Percentiles rank a stretch among this genome's conserved stretches.
Conservation (phyloP, 148 eudicot species). For the Arbutus unedo region DNA sequence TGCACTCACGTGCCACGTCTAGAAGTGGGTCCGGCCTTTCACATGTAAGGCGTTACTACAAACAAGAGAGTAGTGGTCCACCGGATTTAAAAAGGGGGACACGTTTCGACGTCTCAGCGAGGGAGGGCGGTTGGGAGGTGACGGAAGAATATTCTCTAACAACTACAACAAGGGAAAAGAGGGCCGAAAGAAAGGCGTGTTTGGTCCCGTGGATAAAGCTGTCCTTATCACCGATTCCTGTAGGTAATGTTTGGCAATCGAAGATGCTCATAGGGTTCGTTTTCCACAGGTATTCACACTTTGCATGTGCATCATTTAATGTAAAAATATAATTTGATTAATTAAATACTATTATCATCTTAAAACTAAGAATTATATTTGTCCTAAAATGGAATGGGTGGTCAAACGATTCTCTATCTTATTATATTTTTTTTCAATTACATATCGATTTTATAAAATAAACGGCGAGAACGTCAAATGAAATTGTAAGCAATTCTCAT, state of each 20-base stretch:
- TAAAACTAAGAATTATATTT: no score
- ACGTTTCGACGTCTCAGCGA: slow-evolving; percentile 6
- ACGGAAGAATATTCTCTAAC: slow-evolving; percentile 23
- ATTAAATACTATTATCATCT: no score
- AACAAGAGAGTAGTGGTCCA: slow-evolving; percentile 3
- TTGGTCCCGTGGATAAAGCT: neutral
- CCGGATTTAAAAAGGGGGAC: neutral
- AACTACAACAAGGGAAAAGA: neutral
- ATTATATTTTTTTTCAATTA: no score
- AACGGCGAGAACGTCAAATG: no score
- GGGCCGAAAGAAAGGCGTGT: neutral
- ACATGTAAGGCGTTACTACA: slow-evolving; percentile 23
- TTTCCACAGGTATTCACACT: no score
- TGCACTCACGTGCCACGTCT: slow-evolving; percentile 8
- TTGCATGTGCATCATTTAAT: no score
- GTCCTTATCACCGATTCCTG: neutral
- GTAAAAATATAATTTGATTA: no score
- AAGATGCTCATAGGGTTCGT: neutral
- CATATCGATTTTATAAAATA: no score
- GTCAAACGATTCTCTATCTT: no score
- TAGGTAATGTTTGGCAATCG: neutral
- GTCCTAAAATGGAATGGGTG: no score
- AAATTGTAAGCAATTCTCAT: no score
- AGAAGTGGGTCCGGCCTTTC: no score
- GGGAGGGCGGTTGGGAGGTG: slow-evolving; percentile 7